Evolutionary conservation across 768 basidiomycete genomes (phyloP).

Genomic region (Lyophyllum semitale): DNA sequence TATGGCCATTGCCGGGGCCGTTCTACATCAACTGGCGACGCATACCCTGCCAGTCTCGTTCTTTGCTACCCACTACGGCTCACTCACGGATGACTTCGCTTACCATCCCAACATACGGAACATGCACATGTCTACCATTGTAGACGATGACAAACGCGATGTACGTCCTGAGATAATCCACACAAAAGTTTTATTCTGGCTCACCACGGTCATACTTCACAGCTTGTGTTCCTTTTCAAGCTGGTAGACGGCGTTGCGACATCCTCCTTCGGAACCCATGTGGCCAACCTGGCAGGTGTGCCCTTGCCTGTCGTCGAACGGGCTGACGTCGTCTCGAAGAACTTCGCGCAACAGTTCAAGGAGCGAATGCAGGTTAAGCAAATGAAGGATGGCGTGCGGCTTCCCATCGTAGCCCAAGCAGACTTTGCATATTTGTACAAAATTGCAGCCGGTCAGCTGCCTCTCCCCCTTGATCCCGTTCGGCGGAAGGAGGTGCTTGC

Average conservation of each 20-base stretch:
- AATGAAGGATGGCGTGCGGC: conserved; percentile 47
- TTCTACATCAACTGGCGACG: conserved; percentile 92
- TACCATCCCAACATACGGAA: conserved; percentile 92
- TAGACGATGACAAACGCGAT: conserved; percentile 90
- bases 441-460: conserved; percentile 53
- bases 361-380: conserved; percentile 72
- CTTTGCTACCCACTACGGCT: conserved; percentile 98
- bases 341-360: conserved; percentile 88
- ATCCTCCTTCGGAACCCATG: conserved; percentile 91
- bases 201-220: background rate
- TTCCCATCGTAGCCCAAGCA: conserved; percentile 84
- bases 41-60: conserved; percentile 90
- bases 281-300: conserved; percentile 93
- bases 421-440: conserved; percentile 84
- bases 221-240: conserved; percentile 96
- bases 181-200: background rate
- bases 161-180: conserved; percentile 38
- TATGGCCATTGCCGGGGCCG: conserved; percentile 98
- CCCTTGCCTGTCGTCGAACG: conserved; percentile 83
- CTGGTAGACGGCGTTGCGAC: conserved; percentile 85
- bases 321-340: conserved; percentile 83
- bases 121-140: conserved; percentile 94
- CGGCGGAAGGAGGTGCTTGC: conserved; percentile 54
- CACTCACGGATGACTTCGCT: conserved; percentile 90
- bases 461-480: conserved; percentile 55